Evolutionary conservation across 192 early-diverging fungal species (phyloP).

Genomic region (Cladochytrium replicatum): DNA sequence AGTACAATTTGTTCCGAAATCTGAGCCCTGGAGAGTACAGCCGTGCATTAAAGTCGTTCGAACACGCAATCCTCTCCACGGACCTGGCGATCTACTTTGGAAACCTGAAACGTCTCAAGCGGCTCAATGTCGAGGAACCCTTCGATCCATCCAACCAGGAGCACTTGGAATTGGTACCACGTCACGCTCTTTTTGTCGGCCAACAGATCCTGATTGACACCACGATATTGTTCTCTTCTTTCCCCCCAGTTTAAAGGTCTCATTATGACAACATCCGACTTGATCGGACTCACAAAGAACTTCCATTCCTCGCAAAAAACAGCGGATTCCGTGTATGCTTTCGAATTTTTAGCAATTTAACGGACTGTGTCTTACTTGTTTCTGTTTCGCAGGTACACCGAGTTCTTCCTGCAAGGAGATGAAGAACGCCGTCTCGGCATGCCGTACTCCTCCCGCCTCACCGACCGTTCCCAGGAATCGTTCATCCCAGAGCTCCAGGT

Average conservation of each 20-base stretch:
- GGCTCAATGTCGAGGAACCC: slow-evolving; percentile 9
- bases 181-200: neutral
- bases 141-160: slow-evolving; percentile 3
- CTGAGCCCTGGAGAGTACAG: slow-evolving; percentile 22
- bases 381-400: slow-evolving; percentile 12
- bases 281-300: slow-evolving; percentile 32
- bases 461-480: slow-evolving; percentile 24
- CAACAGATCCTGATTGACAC: neutral
- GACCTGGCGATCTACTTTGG: slow-evolving; percentile 34
- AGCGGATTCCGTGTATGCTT: slow-evolving; percentile 25
- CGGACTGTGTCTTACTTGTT: neutral
- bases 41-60: slow-evolving; percentile 18
- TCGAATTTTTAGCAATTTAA: neutral
- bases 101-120: slow-evolving; percentile 16
- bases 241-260: slow-evolving; percentile 13
- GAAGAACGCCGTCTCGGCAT: slow-evolving; percentile 31
- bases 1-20: slow-evolving; percentile 24
- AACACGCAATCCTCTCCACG: slow-evolving; percentile 31
- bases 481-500: slow-evolving; percentile 36
- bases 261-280: slow-evolving; percentile 33
- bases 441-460: slow-evolving; percentile 27
- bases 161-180: slow-evolving; percentile 13
- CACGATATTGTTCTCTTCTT: neutral
- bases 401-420: slow-evolving; percentile 40
- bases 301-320: slow-evolving; percentile 20